phyloP scores from a whole-genome alignment of 331 rosid species.

The Cydonia oblonga region DNA sequence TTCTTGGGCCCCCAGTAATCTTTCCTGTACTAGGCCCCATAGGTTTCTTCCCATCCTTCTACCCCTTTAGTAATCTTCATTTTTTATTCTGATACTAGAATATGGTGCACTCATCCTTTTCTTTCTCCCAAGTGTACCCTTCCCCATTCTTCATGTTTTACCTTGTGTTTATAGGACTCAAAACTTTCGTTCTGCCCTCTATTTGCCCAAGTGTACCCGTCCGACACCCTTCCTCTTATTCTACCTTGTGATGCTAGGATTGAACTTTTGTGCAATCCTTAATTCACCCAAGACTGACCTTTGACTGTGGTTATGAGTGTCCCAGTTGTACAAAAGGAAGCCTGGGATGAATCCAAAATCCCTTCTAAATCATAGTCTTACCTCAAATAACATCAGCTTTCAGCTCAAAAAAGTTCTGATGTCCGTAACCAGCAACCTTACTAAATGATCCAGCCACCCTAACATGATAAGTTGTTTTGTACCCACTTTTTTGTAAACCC shows the following conservation, averaged over 20 bases:
- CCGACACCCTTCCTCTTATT: not conserved
- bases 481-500: not conserved
- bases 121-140: not conserved
- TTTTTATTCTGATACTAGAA: not conserved
- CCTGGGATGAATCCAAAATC: not conserved
- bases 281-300: not conserved
- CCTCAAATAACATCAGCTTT: not conserved
- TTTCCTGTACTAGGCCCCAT: not conserved
- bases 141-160: not conserved
- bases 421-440: not conserved
- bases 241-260: not conserved
- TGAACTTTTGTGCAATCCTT: not conserved
- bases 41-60: not conserved
- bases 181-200: not conserved
- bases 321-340: not conserved
- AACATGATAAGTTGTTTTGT: not conserved
- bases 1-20: not conserved
- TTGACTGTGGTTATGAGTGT: not conserved
- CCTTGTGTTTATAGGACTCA: not conserved
- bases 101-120: not conserved
- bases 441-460: not conserved
- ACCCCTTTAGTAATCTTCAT: not conserved
- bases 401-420: not conserved
- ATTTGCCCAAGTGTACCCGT: not conserved
- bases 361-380: not conserved